These are phyloP conservation scores for Baudoinia panamericana DNA, from an alignment of 495 filamentous ascomycete species.

Conservation along the genomic window DNA sequence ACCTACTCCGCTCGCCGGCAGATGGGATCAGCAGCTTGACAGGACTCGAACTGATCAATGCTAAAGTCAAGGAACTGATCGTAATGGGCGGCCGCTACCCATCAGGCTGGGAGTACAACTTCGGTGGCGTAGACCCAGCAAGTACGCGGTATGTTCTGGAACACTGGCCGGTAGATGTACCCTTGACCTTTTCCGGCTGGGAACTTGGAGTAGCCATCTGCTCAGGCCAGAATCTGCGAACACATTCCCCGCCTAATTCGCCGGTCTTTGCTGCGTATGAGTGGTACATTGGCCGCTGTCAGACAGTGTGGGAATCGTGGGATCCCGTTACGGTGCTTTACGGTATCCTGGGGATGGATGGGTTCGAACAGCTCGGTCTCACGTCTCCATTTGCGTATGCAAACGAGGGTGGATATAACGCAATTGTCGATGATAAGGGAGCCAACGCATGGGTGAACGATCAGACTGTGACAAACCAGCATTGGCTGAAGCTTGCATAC, in stretches of 20 bases:
- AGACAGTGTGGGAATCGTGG: neutral
- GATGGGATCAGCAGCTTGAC: neutral
- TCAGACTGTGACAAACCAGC: neutral
- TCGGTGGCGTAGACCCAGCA: neutral
- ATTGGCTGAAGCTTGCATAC: neutral
- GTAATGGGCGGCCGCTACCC: neutral
- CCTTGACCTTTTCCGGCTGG: neutral
- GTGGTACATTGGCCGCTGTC: neutral
- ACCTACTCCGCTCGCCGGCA: too few species aligned
- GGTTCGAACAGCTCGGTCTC: neutral
- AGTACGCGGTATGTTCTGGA: too few species aligned
- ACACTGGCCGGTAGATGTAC: neutral
- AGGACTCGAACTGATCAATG: neutral
- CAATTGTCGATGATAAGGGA: too few species aligned
- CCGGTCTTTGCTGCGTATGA: neutral
- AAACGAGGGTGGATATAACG: neutral
- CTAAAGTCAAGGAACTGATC: slow-evolving; percentile 1
- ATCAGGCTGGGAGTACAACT: slow-evolving; percentile 3
- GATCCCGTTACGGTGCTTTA: slow-evolving; percentile 1
- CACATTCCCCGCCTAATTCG: neutral
- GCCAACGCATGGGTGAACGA: neutral
- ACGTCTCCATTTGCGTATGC: neutral
- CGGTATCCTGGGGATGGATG: neutral
- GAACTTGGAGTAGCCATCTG: neutral
- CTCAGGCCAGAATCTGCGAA: neutral